Evolutionary conservation across 2,329 filamentous ascomycete species (phyloP).

Genomic region (Aspergillus unguis): DNA sequence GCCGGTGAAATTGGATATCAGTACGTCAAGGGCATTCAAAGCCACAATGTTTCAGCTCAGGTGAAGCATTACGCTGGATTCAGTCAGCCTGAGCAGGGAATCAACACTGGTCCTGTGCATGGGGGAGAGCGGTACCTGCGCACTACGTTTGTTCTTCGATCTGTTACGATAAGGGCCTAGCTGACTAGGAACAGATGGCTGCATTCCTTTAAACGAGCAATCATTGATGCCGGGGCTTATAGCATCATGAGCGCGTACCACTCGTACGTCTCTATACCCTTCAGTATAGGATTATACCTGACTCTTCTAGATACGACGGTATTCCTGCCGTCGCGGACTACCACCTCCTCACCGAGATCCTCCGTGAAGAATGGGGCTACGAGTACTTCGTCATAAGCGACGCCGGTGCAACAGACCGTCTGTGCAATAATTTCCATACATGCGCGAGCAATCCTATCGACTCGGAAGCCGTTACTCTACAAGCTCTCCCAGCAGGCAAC

Average conservation of each 20-base stretch:
- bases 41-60: slow-evolving; percentile 63
- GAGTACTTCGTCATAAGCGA: slow-evolving; percentile 65
- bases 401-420: slow-evolving; percentile 66
- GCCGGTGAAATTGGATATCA: slow-evolving; percentile 65
- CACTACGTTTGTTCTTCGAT: slow-evolving; percentile 51
- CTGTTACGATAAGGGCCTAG: not conserved
- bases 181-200: slow-evolving; percentile 36
- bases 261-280: slow-evolving; percentile 35
- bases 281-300: not conserved
- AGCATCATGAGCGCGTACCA: slow-evolving; percentile 73
- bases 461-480: slow-evolving; percentile 61
- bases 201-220: slow-evolving; percentile 64
- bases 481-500: slow-evolving; percentile 64
- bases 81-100: slow-evolving; percentile 65
- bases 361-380: slow-evolving; percentile 70
- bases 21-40: slow-evolving; percentile 61
- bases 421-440: slow-evolving; percentile 63
- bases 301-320: slow-evolving; percentile 57
- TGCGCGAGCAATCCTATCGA: slow-evolving; percentile 61
- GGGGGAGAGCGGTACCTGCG: slow-evolving; percentile 55
- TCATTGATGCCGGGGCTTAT: slow-evolving; percentile 66
- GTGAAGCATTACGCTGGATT: slow-evolving; percentile 75
- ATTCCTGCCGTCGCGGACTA: slow-evolving; percentile 64
- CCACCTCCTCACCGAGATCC: slow-evolving; percentile 64
- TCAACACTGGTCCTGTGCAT: slow-evolving; percentile 63